These are phyloP conservation scores for Arabidopsis hybrid DNA, from an alignment of 441 rosid genomes.

Conservation along the genomic window DNA sequence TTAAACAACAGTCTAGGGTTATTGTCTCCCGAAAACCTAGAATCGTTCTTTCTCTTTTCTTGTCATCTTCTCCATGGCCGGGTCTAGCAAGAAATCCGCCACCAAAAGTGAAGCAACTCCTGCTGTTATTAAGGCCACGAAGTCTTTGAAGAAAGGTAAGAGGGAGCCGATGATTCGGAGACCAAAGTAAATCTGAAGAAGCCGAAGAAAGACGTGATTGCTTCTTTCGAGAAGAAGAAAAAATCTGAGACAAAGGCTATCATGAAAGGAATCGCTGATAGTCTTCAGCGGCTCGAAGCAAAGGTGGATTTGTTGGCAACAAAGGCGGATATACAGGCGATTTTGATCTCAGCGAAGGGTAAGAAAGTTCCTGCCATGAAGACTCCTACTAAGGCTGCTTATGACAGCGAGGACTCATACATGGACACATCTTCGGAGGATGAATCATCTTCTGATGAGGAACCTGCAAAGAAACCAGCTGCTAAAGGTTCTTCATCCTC, in stretches of 20 bases:
- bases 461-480: not conserved
- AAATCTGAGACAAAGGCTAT: constrained; percentile 44
- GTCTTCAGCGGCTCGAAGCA: not conserved
- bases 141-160: constrained; percentile 29
- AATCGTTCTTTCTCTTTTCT: not conserved
- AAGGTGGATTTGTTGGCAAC: constrained; percentile 43
- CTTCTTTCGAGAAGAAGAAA: not conserved
- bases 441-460: not conserved
- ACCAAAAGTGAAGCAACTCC: not conserved
- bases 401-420: not conserved
- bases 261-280: not conserved
- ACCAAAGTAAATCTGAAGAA: constrained; percentile 45
- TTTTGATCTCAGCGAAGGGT: constrained; percentile 28
- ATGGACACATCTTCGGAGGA: not conserved
- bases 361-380: constrained; percentile 39
- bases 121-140: not conserved
- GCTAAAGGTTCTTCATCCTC: not conserved
- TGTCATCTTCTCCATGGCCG: constrained; percentile 9
- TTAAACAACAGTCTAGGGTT: not conserved
- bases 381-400: not conserved
- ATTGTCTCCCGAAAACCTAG: not conserved
- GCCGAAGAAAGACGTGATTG: constrained; percentile 5
- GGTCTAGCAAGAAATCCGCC: not conserved
- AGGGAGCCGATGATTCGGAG: constrained; percentile 53
- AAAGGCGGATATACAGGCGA: constrained; percentile 22